Evolutionary conservation across 2,329 filamentous ascomycete genomes (phyloP), one percentile per base, ranked within the genome.

Genomic region (Claviceps spartinae): DNA sequence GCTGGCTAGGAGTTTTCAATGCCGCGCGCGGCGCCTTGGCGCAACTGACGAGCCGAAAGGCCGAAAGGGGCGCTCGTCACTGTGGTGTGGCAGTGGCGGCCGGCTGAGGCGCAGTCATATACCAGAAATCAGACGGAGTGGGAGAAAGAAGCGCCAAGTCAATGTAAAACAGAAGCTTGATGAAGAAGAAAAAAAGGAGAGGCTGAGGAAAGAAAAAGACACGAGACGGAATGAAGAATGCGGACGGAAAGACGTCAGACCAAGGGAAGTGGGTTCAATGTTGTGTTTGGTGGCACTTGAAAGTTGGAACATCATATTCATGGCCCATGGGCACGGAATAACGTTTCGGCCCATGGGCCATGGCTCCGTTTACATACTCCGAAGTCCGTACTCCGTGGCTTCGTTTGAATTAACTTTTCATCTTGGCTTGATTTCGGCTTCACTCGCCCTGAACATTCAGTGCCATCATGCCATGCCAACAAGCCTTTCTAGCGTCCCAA

Each of bases 31-130:
- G 41, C 41, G 41, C 41, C 20, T 30, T 43, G 41, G 41, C 48
- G 52, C 42, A 44, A 50, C 45, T 44, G 48, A 53, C 26, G 37
- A 30, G 41, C 43, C 52, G 48, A 44, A 53, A 43, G 41, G 48
- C 52, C 52, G 48, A 53, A 43, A 48, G 48, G 45, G 47, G 36
- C 40, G 37, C 36, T 38, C 16, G 24, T 43, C 18, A 22, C 18
- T 24, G 47, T 9, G 22, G 26, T n/a, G 38, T 47, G 46, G 47
- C 45, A 47, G 42, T 41, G 47, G 44, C 46, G 47, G 36, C 40
- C 22, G 6, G 20, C 46, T 37, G 41, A 20, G 18, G 41, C 18
- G 41, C 20, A 43, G 41, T 30, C 26, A 11, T 30, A 14, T 4
- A 14, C 8, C 9, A 11, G 20, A 43, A 13, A 43, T 9, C 41